A percentile compares a stretch with the other conserved stretches of the same genome.
These are phyloP conservation scores for Ensete ventricosum DNA, from an alignment of 176 grass and related monocot species.

Conservation along the genomic window DNA sequence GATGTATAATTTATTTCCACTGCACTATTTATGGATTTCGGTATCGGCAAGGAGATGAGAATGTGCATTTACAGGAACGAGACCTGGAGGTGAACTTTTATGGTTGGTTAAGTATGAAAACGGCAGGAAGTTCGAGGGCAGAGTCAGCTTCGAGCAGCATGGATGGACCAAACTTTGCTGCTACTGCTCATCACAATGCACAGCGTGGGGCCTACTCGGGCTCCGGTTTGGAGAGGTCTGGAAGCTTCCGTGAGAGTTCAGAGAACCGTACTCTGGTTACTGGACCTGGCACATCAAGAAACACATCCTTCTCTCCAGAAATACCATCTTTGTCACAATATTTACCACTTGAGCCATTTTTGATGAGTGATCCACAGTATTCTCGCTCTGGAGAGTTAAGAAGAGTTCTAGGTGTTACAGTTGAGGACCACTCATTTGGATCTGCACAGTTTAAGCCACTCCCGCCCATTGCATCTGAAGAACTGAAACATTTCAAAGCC, in stretches of 20 bases:
- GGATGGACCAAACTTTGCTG: constrained; percentile 18
- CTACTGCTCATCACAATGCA: constrained; percentile 15
- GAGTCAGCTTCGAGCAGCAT: constrained; percentile 12
- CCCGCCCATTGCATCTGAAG: constrained; percentile 27
- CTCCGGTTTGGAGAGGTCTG: constrained; percentile 19
- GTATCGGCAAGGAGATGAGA: neutral
- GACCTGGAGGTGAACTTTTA: constrained; percentile 5
- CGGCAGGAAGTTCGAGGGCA: constrained; percentile 30
- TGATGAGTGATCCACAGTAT: constrained; percentile 38
- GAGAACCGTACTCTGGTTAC: constrained; percentile 14
- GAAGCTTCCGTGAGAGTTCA: constrained; percentile 37
- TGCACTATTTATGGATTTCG: neutral
- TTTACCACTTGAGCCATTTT: constrained; percentile 42
- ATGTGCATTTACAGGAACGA: neutral
- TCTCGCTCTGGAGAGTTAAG: constrained; percentile 46
- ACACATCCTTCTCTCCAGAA: constrained; percentile 19
- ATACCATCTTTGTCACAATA: constrained; percentile 38
- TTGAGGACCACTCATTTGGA: constrained; percentile 42
- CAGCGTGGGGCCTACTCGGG: constrained; percentile 15
- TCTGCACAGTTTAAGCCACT: constrained; percentile 36
- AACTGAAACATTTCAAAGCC: constrained; percentile 51
- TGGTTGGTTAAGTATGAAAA: constrained; percentile 10
- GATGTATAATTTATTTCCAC: neutral
- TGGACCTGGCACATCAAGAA: constrained; percentile 31
- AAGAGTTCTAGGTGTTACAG: constrained; percentile 38